Percentiles rank a stretch among this genome's conserved stretches.
Evolutionary conservation across 2,329 filamentous ascomycete species (phyloP).

Genomic region (Paecilomyces sp.): DNA sequence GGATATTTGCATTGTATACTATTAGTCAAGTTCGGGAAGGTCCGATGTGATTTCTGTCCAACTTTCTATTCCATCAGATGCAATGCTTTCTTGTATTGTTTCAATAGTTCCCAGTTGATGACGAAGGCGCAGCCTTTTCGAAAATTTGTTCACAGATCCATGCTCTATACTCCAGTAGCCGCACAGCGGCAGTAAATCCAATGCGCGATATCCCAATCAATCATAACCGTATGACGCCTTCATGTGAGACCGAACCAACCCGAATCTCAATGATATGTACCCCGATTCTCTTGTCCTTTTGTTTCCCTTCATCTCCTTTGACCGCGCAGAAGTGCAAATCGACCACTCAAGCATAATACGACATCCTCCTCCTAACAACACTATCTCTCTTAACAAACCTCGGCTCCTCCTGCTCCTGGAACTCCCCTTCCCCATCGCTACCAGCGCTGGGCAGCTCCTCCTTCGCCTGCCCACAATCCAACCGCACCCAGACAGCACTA

Average conservation of each 20-base stretch:
- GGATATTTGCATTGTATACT: neutral
- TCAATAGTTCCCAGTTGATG: neutral
- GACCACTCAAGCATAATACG: neutral
- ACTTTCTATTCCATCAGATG: neutral
- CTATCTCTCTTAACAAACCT: neutral
- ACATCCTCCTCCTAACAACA: neutral
- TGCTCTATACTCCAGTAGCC: neutral
- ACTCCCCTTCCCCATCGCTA: neutral
- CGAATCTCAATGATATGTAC: neutral
- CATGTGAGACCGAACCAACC: neutral
- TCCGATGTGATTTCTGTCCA: neutral
- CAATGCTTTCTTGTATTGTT: neutral
- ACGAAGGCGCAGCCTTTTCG: neutral
- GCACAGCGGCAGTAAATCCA: neutral
- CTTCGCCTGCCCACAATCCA: slow-evolving; percentile 17
- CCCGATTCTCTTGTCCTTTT: neutral
- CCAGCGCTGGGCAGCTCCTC: neutral
- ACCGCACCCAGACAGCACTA: slow-evolving; percentile 22
- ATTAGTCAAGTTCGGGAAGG: neutral
- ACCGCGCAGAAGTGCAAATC: too few relatives aligned
- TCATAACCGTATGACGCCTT: neutral
- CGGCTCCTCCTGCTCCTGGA: neutral
- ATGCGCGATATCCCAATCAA: neutral
- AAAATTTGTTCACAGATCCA: neutral
- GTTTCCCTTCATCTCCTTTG: neutral